Conservation (phyloP, 2,329 filamentous ascomycete species). For the Paraphoma chrysanthemicola region DNA sequence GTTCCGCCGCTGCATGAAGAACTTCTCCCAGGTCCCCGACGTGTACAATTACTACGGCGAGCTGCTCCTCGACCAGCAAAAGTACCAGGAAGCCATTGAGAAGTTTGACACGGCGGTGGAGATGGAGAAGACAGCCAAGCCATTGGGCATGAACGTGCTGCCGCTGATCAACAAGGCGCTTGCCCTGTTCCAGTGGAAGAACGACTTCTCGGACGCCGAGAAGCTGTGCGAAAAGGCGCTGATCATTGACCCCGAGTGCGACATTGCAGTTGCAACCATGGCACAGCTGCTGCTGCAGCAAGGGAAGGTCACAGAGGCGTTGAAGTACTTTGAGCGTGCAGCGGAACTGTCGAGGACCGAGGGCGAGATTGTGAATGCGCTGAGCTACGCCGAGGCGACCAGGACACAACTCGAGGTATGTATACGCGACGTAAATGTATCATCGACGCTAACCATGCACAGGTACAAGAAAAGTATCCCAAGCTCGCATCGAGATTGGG, state of each 20-base stretch:
- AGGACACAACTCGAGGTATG: slow-evolving; percentile 83
- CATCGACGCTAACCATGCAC: background rate
- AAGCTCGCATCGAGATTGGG: slow-evolving; percentile 57
- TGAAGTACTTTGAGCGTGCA: slow-evolving; percentile 96
- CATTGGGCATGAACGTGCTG: slow-evolving; percentile 95
- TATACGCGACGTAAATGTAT: background rate
- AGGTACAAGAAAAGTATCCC: slow-evolving; percentile 62
- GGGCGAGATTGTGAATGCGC: slow-evolving; percentile 92
- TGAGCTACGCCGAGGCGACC: slow-evolving; percentile 96
- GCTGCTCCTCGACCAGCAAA: slow-evolving; percentile 93
- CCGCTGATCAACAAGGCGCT: slow-evolving; percentile 98
- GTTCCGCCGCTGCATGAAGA: slow-evolving; percentile 97
- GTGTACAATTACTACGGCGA: slow-evolving; percentile 99
- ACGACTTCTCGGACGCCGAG: slow-evolving; percentile 93
- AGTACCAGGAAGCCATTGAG: slow-evolving; percentile 92
- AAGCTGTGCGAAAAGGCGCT: slow-evolving; percentile 96
- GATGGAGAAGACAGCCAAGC: slow-evolving; percentile 95
- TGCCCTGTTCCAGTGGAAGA: slow-evolving; percentile 97
- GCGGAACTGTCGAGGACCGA: slow-evolving; percentile 94
- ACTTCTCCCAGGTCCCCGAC: slow-evolving; percentile 94
- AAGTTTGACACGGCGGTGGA: slow-evolving; percentile 99
- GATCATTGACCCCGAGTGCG: slow-evolving; percentile 97
- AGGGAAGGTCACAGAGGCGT: slow-evolving; percentile 92
- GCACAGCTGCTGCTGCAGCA: slow-evolving; percentile 96
- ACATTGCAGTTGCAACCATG: slow-evolving; percentile 98